phyloP scores from a whole-genome alignment of 2,329 filamentous ascomycete species.

The Sporothrix schenckii region DNA sequence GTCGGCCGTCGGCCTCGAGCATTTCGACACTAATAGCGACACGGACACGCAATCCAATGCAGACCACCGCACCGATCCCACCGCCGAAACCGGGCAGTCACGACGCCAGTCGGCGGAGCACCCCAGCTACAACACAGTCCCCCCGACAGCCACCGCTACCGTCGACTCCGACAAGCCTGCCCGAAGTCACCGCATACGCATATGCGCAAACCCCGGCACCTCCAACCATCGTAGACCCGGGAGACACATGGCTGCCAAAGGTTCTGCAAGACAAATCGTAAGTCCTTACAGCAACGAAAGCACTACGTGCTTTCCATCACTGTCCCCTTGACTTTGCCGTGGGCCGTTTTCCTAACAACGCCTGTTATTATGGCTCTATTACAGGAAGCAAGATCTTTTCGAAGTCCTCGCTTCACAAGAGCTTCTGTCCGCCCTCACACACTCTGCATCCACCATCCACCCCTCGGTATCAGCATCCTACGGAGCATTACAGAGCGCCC shows the following conservation, averaged over 20 bases:
- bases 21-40: not conserved
- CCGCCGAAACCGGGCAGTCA: conserved; percentile 73
- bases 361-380: not conserved
- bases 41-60: not conserved
- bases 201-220: conserved; percentile 39
- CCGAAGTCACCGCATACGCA: conserved; percentile 41
- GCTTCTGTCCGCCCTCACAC: conserved; percentile 74
- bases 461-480: conserved; percentile 70
- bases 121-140: conserved; percentile 57
- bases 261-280: conserved; percentile 81
- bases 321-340: not conserved
- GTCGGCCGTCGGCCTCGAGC: not conserved
- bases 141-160: conserved; percentile 49
- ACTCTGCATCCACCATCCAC: conserved; percentile 68
- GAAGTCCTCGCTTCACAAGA: conserved; percentile 65
- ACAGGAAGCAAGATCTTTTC: conserved; percentile 77
- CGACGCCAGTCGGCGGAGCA: conserved; percentile 68
- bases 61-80: conserved; percentile 64
- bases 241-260: conserved; percentile 77
- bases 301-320: not conserved
- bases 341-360: not conserved
- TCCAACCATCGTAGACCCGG: conserved; percentile 57
- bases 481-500: conserved; percentile 63
- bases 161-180: conserved; percentile 28
- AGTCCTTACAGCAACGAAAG: conserved; percentile 39